A percentile compares a stretch with the other conserved stretches of the same genome.
Evolutionary conservation across 768 basidiomycete species (phyloP).

Genomic region (Mycena crocata): DNA sequence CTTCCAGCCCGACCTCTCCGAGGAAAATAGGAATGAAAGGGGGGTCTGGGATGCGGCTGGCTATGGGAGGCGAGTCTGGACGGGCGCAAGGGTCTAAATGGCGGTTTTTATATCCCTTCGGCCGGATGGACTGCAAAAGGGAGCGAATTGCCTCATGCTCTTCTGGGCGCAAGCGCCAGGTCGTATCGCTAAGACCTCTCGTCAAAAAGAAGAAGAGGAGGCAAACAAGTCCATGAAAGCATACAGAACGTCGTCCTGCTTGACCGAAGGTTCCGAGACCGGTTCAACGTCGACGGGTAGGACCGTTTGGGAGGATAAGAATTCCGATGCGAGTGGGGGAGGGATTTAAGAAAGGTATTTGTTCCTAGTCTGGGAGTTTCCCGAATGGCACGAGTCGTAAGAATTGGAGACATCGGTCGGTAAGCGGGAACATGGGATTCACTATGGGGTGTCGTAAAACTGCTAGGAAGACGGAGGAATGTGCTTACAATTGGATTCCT

Average conservation of each 20-base stretch:
- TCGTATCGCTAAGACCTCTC: slow-evolving; percentile 13
- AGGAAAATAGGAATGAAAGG: slow-evolving; percentile 49
- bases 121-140: slow-evolving; percentile 29
- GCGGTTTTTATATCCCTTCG: slow-evolving; percentile 29
- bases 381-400: slow-evolving; percentile 59
- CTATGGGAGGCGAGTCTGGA: slow-evolving; percentile 30
- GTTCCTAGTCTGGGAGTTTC: slow-evolving; percentile 58
- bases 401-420: slow-evolving; percentile 56
- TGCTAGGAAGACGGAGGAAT: neutral
- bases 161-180: slow-evolving; percentile 31
- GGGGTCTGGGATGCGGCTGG: slow-evolving; percentile 41
- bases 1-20: slow-evolving; percentile 46
- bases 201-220: too few relatives aligned
- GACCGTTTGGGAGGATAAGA: slow-evolving; percentile 38
- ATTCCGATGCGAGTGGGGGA: slow-evolving; percentile 39
- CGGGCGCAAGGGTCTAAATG: slow-evolving; percentile 44
- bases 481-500: slow-evolving; percentile 47
- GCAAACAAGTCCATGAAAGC: slow-evolving; percentile 38
- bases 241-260: slow-evolving; percentile 55
- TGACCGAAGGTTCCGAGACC: slow-evolving; percentile 44
- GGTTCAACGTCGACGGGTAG: slow-evolving; percentile 42
- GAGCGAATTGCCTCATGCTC: slow-evolving; percentile 38
- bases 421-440: slow-evolving; percentile 35
- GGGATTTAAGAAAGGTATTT: slow-evolving; percentile 37
- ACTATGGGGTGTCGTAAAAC: slow-evolving; percentile 35